Evolutionary conservation across 345 rosid species (phyloP), one percentile per base, ranked within the genome.

Genomic region (Abelmoschus esculentus): DNA sequence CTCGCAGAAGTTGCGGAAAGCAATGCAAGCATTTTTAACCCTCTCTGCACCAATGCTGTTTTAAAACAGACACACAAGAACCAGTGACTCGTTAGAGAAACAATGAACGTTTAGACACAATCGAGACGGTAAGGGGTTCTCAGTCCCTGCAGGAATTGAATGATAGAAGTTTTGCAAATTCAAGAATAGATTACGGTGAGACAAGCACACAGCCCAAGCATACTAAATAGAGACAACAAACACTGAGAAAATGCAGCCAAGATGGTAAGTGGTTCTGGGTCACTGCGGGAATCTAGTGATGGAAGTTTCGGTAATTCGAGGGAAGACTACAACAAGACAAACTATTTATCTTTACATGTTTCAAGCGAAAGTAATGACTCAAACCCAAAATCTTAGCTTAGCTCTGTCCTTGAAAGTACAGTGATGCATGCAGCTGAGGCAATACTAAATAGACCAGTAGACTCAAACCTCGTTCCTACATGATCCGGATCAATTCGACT

Each of bases 41-140:
- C 96, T 86, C 69, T 85, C 87, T 70, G 97, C 99, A 56, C 96
- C 99, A 63, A 93, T 87, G 86, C 99, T 93, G 92, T 79, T 76
- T 18, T 18, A 19, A 26, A 76, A 7, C 66, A 80, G 68, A 22
- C 26, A 60, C 61, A 69, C 17, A 73, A 46, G 7, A 38, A 42
- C 58, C 66, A 32, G 47, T 61, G 70, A 64, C 72, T 65, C 66
- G 26, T 59, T 53, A 53, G 57, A 53, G 61, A 18, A 71, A 31
- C 9, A 53, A 58, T 34, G 44, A 44, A 34, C 7, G 12, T 61
- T 22, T 18, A 15, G 73, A 18, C 66, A 60, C 2, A 61, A 61
- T 9, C 26, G 22, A 53, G 57, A 17, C 9, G 22, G 26, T 53
- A n/a, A 53, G 26, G 26, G 57, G 11, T 17, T 6, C 57, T 53